Conservation (phyloP, 2,329 filamentous ascomycete genomes). For the Camptophora hylomeconis region DNA sequence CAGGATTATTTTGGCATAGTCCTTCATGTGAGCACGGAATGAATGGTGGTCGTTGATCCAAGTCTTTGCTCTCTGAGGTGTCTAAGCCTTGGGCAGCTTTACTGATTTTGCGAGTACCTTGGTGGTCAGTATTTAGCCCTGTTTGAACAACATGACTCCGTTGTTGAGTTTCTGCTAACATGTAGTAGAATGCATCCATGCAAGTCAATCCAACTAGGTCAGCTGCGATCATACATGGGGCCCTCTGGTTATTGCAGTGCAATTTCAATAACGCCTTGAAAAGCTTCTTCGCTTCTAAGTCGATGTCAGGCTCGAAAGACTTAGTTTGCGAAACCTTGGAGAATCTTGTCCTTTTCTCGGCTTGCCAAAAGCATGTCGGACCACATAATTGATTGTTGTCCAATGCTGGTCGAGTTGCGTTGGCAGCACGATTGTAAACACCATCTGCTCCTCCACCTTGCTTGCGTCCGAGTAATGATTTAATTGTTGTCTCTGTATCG, state of each 20-base stretch:
- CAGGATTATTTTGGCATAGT: conserved; percentile 12
- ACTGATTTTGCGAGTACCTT: conserved; percentile 2
- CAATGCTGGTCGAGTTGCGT: too few relatives aligned
- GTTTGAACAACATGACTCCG: too few relatives aligned
- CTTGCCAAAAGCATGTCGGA: too few relatives aligned
- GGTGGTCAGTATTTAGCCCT: too few relatives aligned
- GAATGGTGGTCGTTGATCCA: conserved; percentile 14
- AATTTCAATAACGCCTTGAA: conserved; percentile 5
- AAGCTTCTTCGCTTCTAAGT: background rate
- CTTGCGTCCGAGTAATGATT: too few relatives aligned
- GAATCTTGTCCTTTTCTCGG: too few relatives aligned
- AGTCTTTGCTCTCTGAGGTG: conserved; percentile 9
- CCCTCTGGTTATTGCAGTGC: conserved; percentile 12
- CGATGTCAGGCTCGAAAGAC: too few relatives aligned
- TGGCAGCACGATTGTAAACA: too few relatives aligned
- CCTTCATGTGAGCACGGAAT: conserved; percentile 17
- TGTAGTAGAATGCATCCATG: conserved; percentile 11
- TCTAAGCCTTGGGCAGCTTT: conserved; percentile 7
- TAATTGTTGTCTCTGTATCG: conserved; percentile 3
- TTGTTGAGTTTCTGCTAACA: conserved; percentile 7
- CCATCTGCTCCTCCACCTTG: too few relatives aligned
- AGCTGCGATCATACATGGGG: conserved; percentile 13
- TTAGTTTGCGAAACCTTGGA: too few relatives aligned
- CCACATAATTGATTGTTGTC: too few relatives aligned
- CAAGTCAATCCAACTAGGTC: conserved; percentile 12